These are phyloP conservation scores for Cytospora piceicola DNA, from an alignment of 2,329 filamentous ascomycete species.

Conservation along the genomic window DNA sequence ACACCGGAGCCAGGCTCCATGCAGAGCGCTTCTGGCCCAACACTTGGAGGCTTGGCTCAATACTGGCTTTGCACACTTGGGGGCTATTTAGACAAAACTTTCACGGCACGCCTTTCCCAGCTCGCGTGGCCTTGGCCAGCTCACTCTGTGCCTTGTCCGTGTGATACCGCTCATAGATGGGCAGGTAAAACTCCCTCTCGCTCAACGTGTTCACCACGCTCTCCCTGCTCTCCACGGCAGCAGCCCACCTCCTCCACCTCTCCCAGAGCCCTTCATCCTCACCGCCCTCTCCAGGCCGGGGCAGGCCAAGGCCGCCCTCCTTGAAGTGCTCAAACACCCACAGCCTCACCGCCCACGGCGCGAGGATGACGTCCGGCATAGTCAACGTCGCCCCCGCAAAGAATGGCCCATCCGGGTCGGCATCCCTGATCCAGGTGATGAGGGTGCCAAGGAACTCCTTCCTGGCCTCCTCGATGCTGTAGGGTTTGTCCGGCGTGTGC, in stretches of 20 bases:
- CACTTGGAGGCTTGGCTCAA: no score
- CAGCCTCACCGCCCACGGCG: constrained; percentile 70
- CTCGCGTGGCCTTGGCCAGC: constrained; percentile 63
- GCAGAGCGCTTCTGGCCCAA: no score
- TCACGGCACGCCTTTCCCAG: constrained; percentile 64
- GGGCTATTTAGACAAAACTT: neutral
- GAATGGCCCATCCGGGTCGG: constrained; percentile 57
- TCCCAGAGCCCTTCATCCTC: constrained; percentile 61
- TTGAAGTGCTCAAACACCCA: constrained; percentile 78
- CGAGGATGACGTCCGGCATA: constrained; percentile 69
- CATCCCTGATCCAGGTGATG: constrained; percentile 67
- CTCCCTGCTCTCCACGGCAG: constrained; percentile 58
- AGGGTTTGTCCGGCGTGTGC: constrained; percentile 58
- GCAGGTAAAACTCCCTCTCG: constrained; percentile 65
- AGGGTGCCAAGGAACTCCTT: constrained; percentile 98
- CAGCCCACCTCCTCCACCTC: constrained; percentile 66
- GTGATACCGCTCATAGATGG: constrained; percentile 68
- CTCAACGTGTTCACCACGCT: constrained; percentile 70
- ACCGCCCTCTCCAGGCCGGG: constrained; percentile 42
- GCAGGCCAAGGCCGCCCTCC: constrained; percentile 51
- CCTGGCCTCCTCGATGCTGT: constrained; percentile 99
- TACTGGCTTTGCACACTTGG: no score
- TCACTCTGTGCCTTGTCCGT: constrained; percentile 64
- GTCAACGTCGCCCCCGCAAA: constrained; percentile 65
- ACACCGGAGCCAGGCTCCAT: no score